phyloP scores from a whole-genome alignment of 371 early-diverging fungal species.

The Syncephalastrum racemosum region DNA sequence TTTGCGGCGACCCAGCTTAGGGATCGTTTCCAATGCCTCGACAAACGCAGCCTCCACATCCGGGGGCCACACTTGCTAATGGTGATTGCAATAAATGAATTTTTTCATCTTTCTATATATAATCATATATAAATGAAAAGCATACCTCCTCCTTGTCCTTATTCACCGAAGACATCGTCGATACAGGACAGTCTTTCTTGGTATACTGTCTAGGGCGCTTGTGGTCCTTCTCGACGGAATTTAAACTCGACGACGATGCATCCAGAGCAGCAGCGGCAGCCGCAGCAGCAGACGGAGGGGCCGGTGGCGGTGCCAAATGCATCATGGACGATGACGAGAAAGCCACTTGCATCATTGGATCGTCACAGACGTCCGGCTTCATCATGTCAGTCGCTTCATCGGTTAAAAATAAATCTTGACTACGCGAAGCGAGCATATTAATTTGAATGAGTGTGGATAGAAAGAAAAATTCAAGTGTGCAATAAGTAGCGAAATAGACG shows the following conservation, averaged over 20 bases:
- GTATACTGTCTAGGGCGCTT: slow-evolving; percentile 17
- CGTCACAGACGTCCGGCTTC: too few relatives aligned
- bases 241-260: slow-evolving; percentile 17
- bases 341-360: too few relatives aligned
- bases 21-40: slow-evolving; percentile 60
- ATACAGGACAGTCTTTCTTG: slow-evolving; percentile 9
- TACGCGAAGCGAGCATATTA: slow-evolving; percentile 18
- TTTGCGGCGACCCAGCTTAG: slow-evolving; percentile 61
- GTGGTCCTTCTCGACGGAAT: slow-evolving; percentile 17
- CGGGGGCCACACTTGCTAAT: slow-evolving; percentile 70
- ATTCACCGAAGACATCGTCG: slow-evolving; percentile 5
- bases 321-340: too few relatives aligned
- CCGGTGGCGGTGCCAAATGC: too few relatives aligned
- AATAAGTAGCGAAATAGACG: neutral
- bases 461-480: slow-evolving; percentile 4
- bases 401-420: slow-evolving; percentile 15
- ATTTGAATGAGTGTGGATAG: slow-evolving; percentile 3
- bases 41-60: slow-evolving; percentile 70
- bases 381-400: slow-evolving; percentile 9
- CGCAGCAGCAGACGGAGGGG: slow-evolving; percentile 23
- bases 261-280: too few relatives aligned
- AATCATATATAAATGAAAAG: neutral
- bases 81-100: slow-evolving; percentile 2
- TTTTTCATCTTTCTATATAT: neutral
- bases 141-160: slow-evolving; percentile 28